phyloP scores from a whole-genome alignment of 176 grass and related monocot species.

The Metroxylon sagu region DNA sequence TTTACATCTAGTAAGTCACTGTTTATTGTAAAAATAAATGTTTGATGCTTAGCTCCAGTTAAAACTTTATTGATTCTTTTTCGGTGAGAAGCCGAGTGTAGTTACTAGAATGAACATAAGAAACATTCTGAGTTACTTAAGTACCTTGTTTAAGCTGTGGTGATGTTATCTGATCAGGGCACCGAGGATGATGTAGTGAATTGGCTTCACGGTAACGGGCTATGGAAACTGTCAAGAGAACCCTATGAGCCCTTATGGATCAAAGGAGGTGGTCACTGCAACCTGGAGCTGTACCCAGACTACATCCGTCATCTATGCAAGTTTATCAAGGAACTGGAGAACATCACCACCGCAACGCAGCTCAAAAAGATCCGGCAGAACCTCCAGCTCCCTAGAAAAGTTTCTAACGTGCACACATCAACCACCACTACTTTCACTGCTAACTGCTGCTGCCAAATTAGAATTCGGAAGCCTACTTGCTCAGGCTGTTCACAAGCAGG shows the following conservation, averaged over 20 bases:
- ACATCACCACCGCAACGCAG: conserved; percentile 47
- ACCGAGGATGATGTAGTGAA: conserved; percentile 94
- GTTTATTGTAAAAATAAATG: too few species aligned
- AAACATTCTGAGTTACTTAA: too few species aligned
- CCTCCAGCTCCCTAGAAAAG: conserved; percentile 29
- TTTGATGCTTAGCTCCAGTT: too few species aligned
- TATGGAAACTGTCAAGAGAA: conserved; percentile 86
- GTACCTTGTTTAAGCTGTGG: not conserved
- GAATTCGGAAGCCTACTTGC: too few species aligned
- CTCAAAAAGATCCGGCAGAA: conserved; percentile 85
- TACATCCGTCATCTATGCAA: conserved; percentile 82
- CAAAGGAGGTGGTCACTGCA: conserved; percentile 98
- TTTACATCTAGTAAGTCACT: too few species aligned
- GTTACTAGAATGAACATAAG: too few species aligned
- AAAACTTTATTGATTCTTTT: too few species aligned
- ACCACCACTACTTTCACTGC: not conserved
- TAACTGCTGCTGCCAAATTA: too few species aligned
- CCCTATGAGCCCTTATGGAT: conserved; percentile 96
- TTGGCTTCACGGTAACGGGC: conserved; percentile 78
- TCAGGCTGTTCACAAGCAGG: too few species aligned
- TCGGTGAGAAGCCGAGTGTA: too few species aligned
- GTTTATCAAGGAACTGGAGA: conserved; percentile 86
- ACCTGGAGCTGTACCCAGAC: conserved; percentile 92
- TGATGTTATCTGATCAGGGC: conserved; percentile 35
- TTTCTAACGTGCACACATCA: conserved; percentile 7